phyloP scores from a whole-genome alignment of 345 rosid genomes.

The Sonneratia caseolaris region DNA sequence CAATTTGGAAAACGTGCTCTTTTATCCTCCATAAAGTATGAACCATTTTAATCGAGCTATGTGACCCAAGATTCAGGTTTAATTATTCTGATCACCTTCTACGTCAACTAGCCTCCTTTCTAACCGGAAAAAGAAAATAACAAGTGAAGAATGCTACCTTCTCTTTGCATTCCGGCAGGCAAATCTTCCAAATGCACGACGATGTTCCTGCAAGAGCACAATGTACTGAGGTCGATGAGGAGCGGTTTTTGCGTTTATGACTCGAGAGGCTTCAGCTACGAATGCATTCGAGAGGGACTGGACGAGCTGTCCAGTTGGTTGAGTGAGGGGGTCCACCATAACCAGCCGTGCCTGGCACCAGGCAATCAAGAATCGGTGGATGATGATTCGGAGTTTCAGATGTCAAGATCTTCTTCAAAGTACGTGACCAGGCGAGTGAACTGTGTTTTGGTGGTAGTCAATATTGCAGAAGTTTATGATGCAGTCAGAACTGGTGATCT shows the following conservation, averaged over 20 bases:
- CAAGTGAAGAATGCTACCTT: background rate
- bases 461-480: constrained; percentile 33
- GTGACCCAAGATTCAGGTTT: too few relatives aligned
- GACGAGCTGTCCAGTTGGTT: constrained; percentile 45
- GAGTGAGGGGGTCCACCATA: constrained; percentile 45
- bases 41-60: too few relatives aligned
- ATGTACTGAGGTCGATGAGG: constrained; percentile 37
- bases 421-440: constrained; percentile 39
- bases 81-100: too few relatives aligned
- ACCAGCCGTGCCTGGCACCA: constrained; percentile 33
- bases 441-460: constrained; percentile 38
- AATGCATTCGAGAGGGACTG: constrained; percentile 18
- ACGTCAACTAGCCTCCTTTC: too few relatives aligned
- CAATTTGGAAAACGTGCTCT: too few relatives aligned
- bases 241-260: constrained; percentile 49
- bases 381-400: constrained; percentile 16
- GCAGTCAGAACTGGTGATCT: constrained; percentile 34
- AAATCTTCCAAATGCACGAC: constrained; percentile 20
- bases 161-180: constrained; percentile 15
- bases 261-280: constrained; percentile 41
- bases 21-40: too few relatives aligned
- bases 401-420: constrained; percentile 22
- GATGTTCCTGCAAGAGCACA: constrained; percentile 50
- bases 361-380: constrained; percentile 17
- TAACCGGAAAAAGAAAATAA: too few relatives aligned